Evolutionary conservation across 2,329 filamentous ascomycete species (phyloP), one percentile per base, ranked within the genome.

Genomic region (Nothophaeocryptopus gaeumannii): DNA sequence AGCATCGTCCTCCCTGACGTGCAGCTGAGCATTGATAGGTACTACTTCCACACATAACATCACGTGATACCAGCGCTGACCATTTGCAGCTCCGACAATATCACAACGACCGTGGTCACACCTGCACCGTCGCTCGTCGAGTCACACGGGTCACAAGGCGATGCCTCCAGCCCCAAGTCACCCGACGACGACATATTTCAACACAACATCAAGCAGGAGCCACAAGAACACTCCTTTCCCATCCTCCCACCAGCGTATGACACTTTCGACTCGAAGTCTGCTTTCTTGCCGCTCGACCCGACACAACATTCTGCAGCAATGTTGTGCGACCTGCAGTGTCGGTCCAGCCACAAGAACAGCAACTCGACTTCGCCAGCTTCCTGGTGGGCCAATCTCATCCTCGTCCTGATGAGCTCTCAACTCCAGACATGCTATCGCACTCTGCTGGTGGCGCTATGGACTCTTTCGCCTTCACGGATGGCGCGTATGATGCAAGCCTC

Each of bases 311-410:
- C 93, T 97, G 93, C 93, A 81, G 93, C 82, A 91, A 86, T 96
- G 92, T 96, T 97, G 93, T 97, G 86, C 74, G 93, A 96, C 93
- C 93, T 95, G 93, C 93, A 87, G 93, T 99, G 93, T 97, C 93
- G 83, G 85, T 92, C 88, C 86, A 65, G 61, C 63, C 55, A 45
- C 55, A 49, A 50, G 59, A 61, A 47, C 60, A 60, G 55, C 59
- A 62, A 42, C 51, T 53, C 47, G 55, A 55, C 49, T 55, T 53
- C 49, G 47, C 40, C 45, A 39, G 26, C 29, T 43, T 43, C 43
- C 45, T 63, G 54, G 56, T 63, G 59, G 62, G 56, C 55, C 38
- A 59, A 47, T 39, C 59, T 65, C 51, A 61, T 67, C 39, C 63
- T 64, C 51, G 58, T 56, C 43, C 59, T 67, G 54, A 60, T 64